phyloP scores from a whole-genome alignment of 176 grass and related monocot species.

The Themeda triandra region DNA sequence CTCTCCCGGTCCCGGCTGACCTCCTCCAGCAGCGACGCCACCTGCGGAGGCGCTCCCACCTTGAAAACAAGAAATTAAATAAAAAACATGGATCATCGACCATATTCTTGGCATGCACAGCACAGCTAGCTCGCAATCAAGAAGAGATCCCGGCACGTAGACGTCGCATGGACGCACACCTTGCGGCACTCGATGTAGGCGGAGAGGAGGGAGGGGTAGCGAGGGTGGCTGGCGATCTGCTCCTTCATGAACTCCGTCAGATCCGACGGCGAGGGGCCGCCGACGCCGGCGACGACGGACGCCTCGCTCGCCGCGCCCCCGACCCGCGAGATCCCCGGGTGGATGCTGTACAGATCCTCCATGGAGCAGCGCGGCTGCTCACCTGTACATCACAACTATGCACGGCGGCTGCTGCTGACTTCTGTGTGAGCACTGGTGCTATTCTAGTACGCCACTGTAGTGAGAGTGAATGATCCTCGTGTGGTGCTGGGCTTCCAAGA shows the following conservation, averaged over 20 bases:
- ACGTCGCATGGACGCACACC: slow-evolving; percentile 20
- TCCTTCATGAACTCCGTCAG: slow-evolving; percentile 77
- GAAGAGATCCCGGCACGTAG: not conserved
- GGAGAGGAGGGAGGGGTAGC: slow-evolving; percentile 70
- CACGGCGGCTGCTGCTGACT: not conserved
- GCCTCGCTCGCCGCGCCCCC: slow-evolving; percentile 28
- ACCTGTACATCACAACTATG: slow-evolving; percentile 26
- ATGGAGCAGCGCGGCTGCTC: slow-evolving; percentile 24
- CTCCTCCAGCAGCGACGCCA: slow-evolving; percentile 73
- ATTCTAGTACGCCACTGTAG: slow-evolving; percentile 31
- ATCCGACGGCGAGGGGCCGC: slow-evolving; percentile 34
- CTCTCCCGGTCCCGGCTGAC: slow-evolving; percentile 46
- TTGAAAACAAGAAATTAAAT: slow-evolving; percentile 30
- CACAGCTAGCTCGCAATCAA: not conserved
- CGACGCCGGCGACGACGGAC: slow-evolving; percentile 3
- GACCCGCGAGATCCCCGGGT: slow-evolving; percentile 61
- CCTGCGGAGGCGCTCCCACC: slow-evolving; percentile 75
- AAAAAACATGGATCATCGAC: not conserved
- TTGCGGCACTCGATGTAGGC: slow-evolving; percentile 92
- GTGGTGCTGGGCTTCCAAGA: slow-evolving; percentile 1
- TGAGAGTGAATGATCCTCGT: slow-evolving; percentile 34
- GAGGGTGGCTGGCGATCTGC: slow-evolving; percentile 79
- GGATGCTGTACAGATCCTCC: slow-evolving; percentile 97
- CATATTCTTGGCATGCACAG: not conserved
- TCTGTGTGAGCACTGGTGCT: slow-evolving; percentile 25